phyloP scores from a whole-genome alignment of 2,329 filamentous ascomycete species.

The Ophiostoma ulmi region DNA sequence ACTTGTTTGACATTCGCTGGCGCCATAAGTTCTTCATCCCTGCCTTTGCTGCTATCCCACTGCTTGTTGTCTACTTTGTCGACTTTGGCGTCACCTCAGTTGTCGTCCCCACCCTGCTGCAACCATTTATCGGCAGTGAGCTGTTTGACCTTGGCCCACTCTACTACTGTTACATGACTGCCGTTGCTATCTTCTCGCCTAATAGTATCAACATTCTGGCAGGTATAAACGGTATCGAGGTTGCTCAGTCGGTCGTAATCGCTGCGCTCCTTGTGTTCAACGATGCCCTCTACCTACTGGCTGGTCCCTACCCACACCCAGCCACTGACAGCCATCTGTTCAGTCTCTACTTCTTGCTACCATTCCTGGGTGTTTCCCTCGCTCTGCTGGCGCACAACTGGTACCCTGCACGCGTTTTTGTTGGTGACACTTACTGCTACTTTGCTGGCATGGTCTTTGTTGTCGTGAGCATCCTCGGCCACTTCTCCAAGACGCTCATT shows the following conservation, averaged over 20 bases:
- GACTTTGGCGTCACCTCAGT: slow-evolving; percentile 97
- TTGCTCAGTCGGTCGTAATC: slow-evolving; percentile 87
- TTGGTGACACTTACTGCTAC: slow-evolving; percentile 98
- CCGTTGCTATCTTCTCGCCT: slow-evolving; percentile 92
- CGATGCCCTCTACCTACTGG: slow-evolving; percentile 77
- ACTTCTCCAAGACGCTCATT: slow-evolving; percentile 95
- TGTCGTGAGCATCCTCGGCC: slow-evolving; percentile 90
- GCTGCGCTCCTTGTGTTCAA: slow-evolving; percentile 78
- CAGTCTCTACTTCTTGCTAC: slow-evolving; percentile 88
- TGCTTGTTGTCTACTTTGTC: slow-evolving; percentile 95
- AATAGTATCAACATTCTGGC: slow-evolving; percentile 99
- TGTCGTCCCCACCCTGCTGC: slow-evolving; percentile 80
- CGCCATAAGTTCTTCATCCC: slow-evolving; percentile 98
- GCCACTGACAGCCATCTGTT: slow-evolving; percentile 95
- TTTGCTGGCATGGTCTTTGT: slow-evolving; percentile 99
- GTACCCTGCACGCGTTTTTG: slow-evolving; percentile 92
- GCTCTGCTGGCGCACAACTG: slow-evolving; percentile 89
- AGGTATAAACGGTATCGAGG: slow-evolving; percentile 97
- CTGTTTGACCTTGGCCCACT: slow-evolving; percentile 74
- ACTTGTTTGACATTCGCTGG: slow-evolving; percentile 97
- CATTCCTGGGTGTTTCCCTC: slow-evolving; percentile 86
- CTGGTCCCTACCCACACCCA: slow-evolving; percentile 66
- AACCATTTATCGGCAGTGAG: slow-evolving; percentile 78
- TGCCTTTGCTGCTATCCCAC: slow-evolving; percentile 84
- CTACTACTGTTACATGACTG: slow-evolving; percentile 97